These are phyloP conservation scores for Podospora pseudocomata DNA, from an alignment of 495 filamentous ascomycete genomes.

Conservation along the genomic window DNA sequence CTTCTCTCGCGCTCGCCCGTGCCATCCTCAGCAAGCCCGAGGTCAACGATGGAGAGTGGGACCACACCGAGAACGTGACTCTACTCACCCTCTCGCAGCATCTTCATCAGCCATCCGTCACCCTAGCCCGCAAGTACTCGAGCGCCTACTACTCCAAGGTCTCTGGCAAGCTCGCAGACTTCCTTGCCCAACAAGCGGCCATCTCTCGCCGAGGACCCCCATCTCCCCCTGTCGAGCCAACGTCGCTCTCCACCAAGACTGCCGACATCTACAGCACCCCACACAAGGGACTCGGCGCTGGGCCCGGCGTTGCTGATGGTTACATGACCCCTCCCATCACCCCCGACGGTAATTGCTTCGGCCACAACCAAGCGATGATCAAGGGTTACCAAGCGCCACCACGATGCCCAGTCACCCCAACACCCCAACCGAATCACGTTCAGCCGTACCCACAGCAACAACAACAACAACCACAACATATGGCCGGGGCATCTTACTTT, in stretches of 20 bases:
- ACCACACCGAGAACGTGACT: constrained; percentile 71
- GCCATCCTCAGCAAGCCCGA: constrained; percentile 81
- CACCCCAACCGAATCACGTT: constrained; percentile 37
- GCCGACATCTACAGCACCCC: constrained; percentile 69
- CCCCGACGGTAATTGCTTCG: constrained; percentile 70
- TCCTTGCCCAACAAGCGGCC: constrained; percentile 78
- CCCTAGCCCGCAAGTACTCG: constrained; percentile 84
- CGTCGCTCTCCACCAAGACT: constrained; percentile 48
- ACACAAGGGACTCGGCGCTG: constrained; percentile 68
- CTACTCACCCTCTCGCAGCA: constrained; percentile 83
- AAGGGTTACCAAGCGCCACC: constrained; percentile 47
- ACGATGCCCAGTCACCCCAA: constrained; percentile 53
- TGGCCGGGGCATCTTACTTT: constrained; percentile 33
- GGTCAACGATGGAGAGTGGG: constrained; percentile 71
- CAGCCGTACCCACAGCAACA: constrained; percentile 22
- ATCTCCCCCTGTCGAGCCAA: constrained; percentile 62
- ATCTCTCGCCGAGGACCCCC: constrained; percentile 61
- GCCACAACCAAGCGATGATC: constrained; percentile 40
- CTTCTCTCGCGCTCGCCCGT: constrained; percentile 78
- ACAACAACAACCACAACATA: constrained; percentile 28
- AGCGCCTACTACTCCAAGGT: constrained; percentile 76
- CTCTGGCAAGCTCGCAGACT: constrained; percentile 75
- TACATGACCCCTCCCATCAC: constrained; percentile 95
- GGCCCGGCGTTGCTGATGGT: constrained; percentile 65
- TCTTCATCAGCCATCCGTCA: constrained; percentile 79